Percentiles rank a stretch among this genome's conserved stretches.
Evolutionary conservation across 371 early-diverging fungal species (phyloP).

Genomic region (Rhizopus sp.): DNA sequence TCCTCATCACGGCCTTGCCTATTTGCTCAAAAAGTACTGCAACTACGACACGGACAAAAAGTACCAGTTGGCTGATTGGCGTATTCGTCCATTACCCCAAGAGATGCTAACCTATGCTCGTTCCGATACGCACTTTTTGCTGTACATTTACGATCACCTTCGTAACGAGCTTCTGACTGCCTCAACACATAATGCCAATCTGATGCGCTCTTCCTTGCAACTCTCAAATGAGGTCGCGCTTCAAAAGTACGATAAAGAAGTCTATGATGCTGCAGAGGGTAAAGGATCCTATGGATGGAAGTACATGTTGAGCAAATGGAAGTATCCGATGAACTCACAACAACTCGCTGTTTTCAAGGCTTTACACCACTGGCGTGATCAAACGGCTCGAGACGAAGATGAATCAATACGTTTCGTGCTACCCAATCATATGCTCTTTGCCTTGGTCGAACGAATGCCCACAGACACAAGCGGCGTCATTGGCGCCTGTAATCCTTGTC

Average conservation of each 20-base stretch:
- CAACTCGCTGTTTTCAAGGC: slow-evolving; percentile 82
- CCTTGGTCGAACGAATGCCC: slow-evolving; percentile 80
- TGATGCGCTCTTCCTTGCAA: slow-evolving; percentile 66
- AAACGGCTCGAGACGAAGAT: slow-evolving; percentile 88
- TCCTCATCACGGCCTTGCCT: slow-evolving; percentile 79
- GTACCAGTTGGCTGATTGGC: slow-evolving; percentile 98
- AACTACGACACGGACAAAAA: slow-evolving; percentile 86
- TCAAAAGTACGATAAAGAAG: slow-evolving; percentile 72
- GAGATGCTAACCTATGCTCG: slow-evolving; percentile 95
- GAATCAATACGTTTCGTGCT: slow-evolving; percentile 89
- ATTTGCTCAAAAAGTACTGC: slow-evolving; percentile 79
- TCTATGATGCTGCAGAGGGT: slow-evolving; percentile 78
- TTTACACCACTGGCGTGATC: slow-evolving; percentile 92
- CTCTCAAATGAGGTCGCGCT: slow-evolving; percentile 73
- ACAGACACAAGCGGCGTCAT: slow-evolving; percentile 68
- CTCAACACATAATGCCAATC: slow-evolving; percentile 54
- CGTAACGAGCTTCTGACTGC: slow-evolving; percentile 75
- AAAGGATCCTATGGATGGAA: slow-evolving; percentile 81
- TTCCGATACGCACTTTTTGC: slow-evolving; percentile 93
- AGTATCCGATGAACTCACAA: slow-evolving; percentile 59
- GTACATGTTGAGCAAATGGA: slow-evolving; percentile 63
- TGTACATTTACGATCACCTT: slow-evolving; percentile 92
- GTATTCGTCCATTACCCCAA: slow-evolving; percentile 87
- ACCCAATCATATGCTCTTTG: slow-evolving; percentile 86
- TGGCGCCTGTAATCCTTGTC: slow-evolving; percentile 82